Percentiles rank a stretch among this genome's conserved stretches.
phyloP scores from a whole-genome alignment of 306 rosid species.

The Acacia melanoxylon region DNA sequence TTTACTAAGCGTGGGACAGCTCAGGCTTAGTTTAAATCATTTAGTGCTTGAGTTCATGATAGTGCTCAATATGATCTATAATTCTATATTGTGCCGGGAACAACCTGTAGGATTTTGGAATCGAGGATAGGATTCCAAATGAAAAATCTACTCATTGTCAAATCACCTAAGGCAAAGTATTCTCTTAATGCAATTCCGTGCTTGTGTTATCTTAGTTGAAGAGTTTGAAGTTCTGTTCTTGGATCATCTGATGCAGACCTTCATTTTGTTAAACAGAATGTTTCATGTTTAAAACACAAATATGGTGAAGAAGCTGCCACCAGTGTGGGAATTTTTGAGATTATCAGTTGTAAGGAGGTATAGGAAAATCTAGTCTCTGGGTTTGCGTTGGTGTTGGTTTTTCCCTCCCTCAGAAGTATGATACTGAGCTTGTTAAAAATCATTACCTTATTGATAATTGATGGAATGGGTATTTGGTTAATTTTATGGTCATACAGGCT shows the following conservation, averaged over 20 bases:
- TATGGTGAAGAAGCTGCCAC: slow-evolving; percentile 47
- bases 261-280: slow-evolving; percentile 45
- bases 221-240: slow-evolving; percentile 22
- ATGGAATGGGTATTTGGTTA: background rate
- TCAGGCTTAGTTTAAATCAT: slow-evolving; percentile 10
- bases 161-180: slow-evolving; percentile 3
- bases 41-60: background rate
- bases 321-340: slow-evolving; percentile 53
- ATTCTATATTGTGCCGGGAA: background rate
- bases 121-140: background rate
- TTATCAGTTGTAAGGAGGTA: slow-evolving; percentile 57
- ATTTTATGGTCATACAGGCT: background rate
- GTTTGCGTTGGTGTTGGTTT: slow-evolving; percentile 12
- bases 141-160: background rate
- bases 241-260: slow-evolving; percentile 35
- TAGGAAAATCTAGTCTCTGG: slow-evolving; percentile 31
- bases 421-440: background rate
- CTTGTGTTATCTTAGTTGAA: slow-evolving; percentile 22
- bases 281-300: slow-evolving; percentile 41
- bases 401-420: slow-evolving; percentile 21
- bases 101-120: background rate
- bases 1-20: slow-evolving; percentile 1
- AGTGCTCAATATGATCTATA: slow-evolving; percentile 8
- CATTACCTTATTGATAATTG: background rate
- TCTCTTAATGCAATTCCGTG: background rate